These are phyloP conservation scores for Magnolia changhungtana DNA, from an alignment of 164 flowering plant species.

Conservation along the genomic window DNA sequence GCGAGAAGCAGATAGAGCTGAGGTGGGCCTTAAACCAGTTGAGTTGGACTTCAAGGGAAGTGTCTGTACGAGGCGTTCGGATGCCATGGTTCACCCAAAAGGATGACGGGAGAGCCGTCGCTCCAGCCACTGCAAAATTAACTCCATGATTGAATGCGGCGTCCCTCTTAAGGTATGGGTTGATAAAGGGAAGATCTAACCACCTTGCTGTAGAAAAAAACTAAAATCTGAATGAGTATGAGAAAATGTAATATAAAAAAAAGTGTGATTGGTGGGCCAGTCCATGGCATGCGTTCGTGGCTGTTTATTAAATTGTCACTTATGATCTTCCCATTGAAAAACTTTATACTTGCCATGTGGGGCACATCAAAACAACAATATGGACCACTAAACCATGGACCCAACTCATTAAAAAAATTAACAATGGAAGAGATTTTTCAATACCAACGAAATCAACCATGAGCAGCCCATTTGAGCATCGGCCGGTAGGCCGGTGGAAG, in stretches of 20 bases:
- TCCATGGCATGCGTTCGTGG: background rate
- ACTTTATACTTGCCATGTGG: no score
- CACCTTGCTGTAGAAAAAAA: background rate
- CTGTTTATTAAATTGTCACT: background rate
- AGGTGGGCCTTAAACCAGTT: slow-evolving; percentile 1
- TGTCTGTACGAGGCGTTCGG: background rate
- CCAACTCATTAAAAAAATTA: background rate
- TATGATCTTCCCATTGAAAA: no score
- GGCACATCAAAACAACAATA: no score
- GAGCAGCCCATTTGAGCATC: slow-evolving; percentile 9
- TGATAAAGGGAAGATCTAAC: background rate
- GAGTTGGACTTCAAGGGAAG: slow-evolving; percentile 2
- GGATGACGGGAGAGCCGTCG: background rate
- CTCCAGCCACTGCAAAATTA: slow-evolving; percentile 10
- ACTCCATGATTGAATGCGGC: slow-evolving; percentile 2
- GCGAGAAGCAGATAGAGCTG: background rate
- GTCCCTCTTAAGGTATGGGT: slow-evolving; percentile 4
- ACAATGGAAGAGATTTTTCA: no score
- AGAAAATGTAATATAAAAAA: background rate
- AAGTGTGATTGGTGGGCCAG: background rate
- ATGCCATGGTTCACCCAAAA: background rate
- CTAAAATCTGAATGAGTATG: background rate
- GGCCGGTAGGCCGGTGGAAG: slow-evolving; percentile 7
- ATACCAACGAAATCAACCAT: slow-evolving; percentile 6
- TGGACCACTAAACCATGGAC: no score